Conservation (phyloP, 192 early-diverging fungal species). For the Coemansia sp. region DNA sequence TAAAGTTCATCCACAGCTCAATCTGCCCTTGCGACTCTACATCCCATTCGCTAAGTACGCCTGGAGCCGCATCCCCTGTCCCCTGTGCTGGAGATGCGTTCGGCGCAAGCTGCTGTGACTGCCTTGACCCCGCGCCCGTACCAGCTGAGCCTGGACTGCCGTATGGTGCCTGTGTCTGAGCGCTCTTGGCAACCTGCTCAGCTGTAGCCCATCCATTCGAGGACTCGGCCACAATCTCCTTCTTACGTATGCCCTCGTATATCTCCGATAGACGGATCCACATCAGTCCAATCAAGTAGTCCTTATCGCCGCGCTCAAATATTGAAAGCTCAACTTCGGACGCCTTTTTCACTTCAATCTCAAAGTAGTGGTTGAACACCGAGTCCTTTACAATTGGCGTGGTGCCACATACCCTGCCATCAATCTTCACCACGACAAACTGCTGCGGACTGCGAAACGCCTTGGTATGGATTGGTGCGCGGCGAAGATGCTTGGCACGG, state of each 20-base stretch:
- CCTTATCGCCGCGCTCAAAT: conserved; percentile 76
- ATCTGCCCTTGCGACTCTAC: conserved; percentile 93
- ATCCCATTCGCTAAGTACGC: conserved; percentile 62
- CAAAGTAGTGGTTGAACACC: conserved; percentile 82
- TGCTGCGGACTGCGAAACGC: conserved; percentile 63
- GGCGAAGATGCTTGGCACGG: conserved; percentile 60
- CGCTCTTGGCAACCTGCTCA: conserved; percentile 43
- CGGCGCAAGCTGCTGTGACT: conserved; percentile 4
- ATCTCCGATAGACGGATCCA: conserved; percentile 96
- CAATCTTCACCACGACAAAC: conserved; percentile 77
- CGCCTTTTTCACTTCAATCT: conserved; percentile 84
- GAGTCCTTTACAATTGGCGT: conserved; percentile 73
- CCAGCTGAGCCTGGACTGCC: conserved; percentile 17
- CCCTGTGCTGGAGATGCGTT: background rate
- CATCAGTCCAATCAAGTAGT: conserved; percentile 75
- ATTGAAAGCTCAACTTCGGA: conserved; percentile 91
- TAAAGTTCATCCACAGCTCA: conserved; percentile 80
- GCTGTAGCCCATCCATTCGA: conserved; percentile 57
- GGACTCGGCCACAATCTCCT: conserved; percentile 61
- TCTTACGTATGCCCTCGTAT: conserved; percentile 77
- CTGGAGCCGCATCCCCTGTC: conserved; percentile 19
- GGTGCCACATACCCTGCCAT: conserved; percentile 74
- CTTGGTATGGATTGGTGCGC: conserved; percentile 57
- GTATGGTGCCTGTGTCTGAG: background rate
- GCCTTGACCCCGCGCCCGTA: background rate